A percentile compares a stretch with the other conserved stretches of the same genome.
Conservation (phyloP, 768 basidiomycete species). For the Boletellus ananiceps region DNA sequence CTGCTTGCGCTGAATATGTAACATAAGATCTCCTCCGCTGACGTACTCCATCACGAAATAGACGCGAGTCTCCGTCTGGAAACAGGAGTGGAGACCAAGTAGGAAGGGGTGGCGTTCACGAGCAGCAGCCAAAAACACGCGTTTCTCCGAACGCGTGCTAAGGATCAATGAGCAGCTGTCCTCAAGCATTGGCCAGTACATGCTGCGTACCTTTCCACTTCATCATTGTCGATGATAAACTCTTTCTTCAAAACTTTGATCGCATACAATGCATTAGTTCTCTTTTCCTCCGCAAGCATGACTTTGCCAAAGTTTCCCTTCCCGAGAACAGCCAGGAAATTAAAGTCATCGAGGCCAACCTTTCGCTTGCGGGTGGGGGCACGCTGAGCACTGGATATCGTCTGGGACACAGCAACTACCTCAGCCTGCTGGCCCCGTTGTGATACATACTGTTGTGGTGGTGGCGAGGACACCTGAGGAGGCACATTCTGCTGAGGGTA, state of each 20-base stretch:
- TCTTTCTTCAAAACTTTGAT: slow-evolving; percentile 99
- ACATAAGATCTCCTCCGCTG: slow-evolving; percentile 97
- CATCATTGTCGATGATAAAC: slow-evolving; percentile 99
- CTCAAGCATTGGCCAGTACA: background rate
- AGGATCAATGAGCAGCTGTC: slow-evolving; percentile 1
- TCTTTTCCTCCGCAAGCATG: slow-evolving; percentile 99
- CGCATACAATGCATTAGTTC: slow-evolving; percentile 81
- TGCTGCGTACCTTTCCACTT: slow-evolving; percentile 84
- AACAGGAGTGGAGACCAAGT: slow-evolving; percentile 94
- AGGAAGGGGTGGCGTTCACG: slow-evolving; percentile 96
- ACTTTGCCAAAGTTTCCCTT: slow-evolving; percentile 99
- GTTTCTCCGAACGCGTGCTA: slow-evolving; percentile 98
- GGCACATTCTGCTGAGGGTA: slow-evolving; percentile 24
- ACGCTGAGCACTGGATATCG: slow-evolving; percentile 36
- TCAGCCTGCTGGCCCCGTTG: slow-evolving; percentile 33
- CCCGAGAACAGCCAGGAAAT: slow-evolving; percentile 95
- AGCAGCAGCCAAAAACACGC: slow-evolving; percentile 96
- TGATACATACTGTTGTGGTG: slow-evolving; percentile 22
- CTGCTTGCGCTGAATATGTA: slow-evolving; percentile 98
- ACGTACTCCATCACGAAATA: slow-evolving; percentile 99
- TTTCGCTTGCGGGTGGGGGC: slow-evolving; percentile 63
- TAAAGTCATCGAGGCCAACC: slow-evolving; percentile 97
- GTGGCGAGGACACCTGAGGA: slow-evolving; percentile 14
- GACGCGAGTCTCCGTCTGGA: slow-evolving; percentile 98
- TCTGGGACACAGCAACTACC: slow-evolving; percentile 22